phyloP scores from a whole-genome alignment of 2,329 filamentous ascomycete genomes.

The Cladosporium sp. region DNA sequence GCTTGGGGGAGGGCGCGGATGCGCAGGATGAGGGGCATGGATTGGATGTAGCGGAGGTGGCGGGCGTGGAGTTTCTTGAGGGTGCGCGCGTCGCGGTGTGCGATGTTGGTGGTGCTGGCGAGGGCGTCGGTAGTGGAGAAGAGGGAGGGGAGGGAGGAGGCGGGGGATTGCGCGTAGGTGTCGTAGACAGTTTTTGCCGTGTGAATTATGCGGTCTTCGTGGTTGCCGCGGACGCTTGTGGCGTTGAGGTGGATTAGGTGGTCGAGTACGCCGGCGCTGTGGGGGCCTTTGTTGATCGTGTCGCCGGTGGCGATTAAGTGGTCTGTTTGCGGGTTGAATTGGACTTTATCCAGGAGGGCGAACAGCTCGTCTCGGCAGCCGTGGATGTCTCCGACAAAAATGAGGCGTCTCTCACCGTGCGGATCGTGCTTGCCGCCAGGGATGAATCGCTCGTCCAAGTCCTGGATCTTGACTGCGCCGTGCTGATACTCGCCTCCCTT shows the following conservation, averaged over 20 bases:
- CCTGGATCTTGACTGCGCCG: slow-evolving; percentile 34
- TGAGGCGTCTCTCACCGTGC: slow-evolving; percentile 54
- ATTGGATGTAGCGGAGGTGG: slow-evolving; percentile 30
- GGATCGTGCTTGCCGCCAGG: slow-evolving; percentile 31
- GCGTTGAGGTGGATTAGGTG: slow-evolving; percentile 70
- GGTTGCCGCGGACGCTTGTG: slow-evolving; percentile 83
- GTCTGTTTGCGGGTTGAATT: slow-evolving; percentile 61
- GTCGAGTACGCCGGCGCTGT: slow-evolving; percentile 73
- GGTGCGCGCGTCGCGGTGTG: slow-evolving; percentile 25
- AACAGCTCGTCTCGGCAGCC: slow-evolving; percentile 67
- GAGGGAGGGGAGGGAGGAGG: background rate
- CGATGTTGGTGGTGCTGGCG: slow-evolving; percentile 7
- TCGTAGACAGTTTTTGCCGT: slow-evolving; percentile 19
- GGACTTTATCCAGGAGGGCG: slow-evolving; percentile 61
- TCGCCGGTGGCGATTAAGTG: slow-evolving; percentile 76
- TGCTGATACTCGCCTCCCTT: slow-evolving; percentile 20
- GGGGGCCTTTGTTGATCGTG: slow-evolving; percentile 80
- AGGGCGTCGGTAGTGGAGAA: slow-evolving; percentile 7
- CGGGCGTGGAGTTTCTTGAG: slow-evolving; percentile 25
- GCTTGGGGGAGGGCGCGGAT: slow-evolving; percentile 29
- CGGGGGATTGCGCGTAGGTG: slow-evolving; percentile 2
- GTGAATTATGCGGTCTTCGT: slow-evolving; percentile 82
- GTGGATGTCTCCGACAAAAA: slow-evolving; percentile 90
- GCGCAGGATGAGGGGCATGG: slow-evolving; percentile 35
- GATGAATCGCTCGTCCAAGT: slow-evolving; percentile 40